A percentile compares a stretch with the other conserved stretches of the same genome.
Conservation (phyloP, 2,329 filamentous ascomycete species). For the Colletotrichum caudatum region DNA sequence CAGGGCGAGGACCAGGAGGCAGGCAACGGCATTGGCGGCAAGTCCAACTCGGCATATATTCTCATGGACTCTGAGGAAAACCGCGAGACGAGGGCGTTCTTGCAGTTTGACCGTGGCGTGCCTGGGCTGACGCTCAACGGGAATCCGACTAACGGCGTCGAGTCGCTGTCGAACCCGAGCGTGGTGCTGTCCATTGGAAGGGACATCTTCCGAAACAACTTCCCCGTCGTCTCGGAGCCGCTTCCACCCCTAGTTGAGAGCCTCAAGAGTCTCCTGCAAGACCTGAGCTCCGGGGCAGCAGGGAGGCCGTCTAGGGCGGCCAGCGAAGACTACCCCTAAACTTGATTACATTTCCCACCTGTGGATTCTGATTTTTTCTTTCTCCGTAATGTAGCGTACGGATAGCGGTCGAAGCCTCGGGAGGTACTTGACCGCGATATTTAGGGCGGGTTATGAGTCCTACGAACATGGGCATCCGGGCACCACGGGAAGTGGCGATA, state of each 20-base stretch:
- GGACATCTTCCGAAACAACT: constrained; percentile 33
- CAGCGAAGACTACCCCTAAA: constrained; percentile 17
- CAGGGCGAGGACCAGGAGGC: constrained; percentile 27
- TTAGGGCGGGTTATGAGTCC: neutral
- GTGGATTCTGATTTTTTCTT: too few relatives aligned
- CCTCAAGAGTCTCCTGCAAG: constrained; percentile 31
- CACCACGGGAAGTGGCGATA: neutral
- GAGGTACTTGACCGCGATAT: neutral
- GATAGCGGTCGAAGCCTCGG: neutral
- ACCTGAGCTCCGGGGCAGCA: constrained; percentile 31
- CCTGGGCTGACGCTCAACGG: constrained; percentile 37
- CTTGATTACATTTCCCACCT: neutral
- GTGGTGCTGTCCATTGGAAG: constrained; percentile 30
- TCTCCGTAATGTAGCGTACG: too few relatives aligned
- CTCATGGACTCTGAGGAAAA: constrained; percentile 39
- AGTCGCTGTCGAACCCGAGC: constrained; percentile 32
- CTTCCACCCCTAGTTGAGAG: constrained; percentile 35
- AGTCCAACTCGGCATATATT: constrained; percentile 4
- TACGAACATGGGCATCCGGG: neutral
- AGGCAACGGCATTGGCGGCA: neutral
- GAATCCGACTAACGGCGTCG: constrained; percentile 29
- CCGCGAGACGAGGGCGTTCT: constrained; percentile 37
- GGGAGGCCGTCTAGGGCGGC: constrained; percentile 33
- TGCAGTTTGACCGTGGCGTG: constrained; percentile 36
- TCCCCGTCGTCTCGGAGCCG: constrained; percentile 38